These are phyloP conservation scores for Candida nitratophila DNA, from an alignment of 805 yeast genomes.

Conservation along the genomic window DNA sequence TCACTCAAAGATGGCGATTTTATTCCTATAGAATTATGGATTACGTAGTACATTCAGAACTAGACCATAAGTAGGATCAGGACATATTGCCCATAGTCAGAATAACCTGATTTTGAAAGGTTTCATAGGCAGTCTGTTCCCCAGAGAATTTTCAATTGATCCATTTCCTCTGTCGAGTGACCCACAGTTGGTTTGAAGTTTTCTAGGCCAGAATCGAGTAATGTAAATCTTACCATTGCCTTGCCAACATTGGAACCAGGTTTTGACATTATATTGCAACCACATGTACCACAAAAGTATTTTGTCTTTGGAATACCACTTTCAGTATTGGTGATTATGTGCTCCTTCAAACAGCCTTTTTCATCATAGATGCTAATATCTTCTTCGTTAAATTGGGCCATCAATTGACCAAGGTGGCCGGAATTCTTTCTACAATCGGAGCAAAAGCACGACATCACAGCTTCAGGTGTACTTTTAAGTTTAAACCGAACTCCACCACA, in stretches of 20 bases:
- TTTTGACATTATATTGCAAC: conserved; percentile 2
- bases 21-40: no score
- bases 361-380: background rate
- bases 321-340: background rate
- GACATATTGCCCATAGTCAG: no score
- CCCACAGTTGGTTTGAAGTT: conserved; percentile 2
- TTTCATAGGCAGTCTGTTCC: no score
- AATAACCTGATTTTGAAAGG: no score
- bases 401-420: conserved; percentile 4
- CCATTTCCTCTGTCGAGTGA: no score
- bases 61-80: no score
- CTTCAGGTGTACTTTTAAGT: background rate
- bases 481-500: conserved; percentile 1
- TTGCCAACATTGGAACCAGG: background rate
- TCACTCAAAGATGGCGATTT: no score
- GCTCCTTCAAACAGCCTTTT: background rate
- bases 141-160: no score
- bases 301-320: conserved; percentile 3
- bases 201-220: background rate
- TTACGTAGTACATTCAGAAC: no score
- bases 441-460: conserved; percentile 1
- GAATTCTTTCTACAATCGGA: conserved; percentile 4
- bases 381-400: background rate
- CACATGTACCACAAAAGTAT: conserved; percentile 3
- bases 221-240: conserved; percentile 1